Evolutionary conservation across 2,329 filamentous ascomycete genomes (phyloP).

Genomic region (Neurospora crassa): DNA sequence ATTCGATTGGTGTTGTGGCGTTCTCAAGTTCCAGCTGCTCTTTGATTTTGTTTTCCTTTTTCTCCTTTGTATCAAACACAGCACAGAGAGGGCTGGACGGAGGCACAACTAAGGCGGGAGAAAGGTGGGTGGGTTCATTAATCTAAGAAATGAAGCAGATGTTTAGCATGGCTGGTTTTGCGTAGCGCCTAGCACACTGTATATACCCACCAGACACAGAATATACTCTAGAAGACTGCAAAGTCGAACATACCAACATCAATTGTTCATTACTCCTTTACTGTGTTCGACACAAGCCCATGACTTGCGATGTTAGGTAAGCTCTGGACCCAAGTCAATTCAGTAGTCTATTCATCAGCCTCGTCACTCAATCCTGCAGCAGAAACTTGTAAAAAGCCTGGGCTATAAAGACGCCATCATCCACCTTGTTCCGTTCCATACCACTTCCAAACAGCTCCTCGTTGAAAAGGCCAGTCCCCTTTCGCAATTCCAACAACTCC

Average conservation of each 20-base stretch:
- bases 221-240: background rate
- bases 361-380: conserved; percentile 34
- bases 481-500: conserved; percentile 56
- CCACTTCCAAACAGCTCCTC: conserved; percentile 61
- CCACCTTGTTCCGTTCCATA: conserved; percentile 51
- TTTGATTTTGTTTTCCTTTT: background rate
- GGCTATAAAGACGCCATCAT: conserved; percentile 69
- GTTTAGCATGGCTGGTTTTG: background rate
- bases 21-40: background rate
- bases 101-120: background rate
- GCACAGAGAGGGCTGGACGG: background rate
- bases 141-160: background rate
- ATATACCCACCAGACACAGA: background rate
- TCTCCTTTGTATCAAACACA: background rate
- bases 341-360: background rate
- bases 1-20: background rate
- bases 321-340: background rate
- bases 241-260: background rate
- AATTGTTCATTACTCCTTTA: background rate
- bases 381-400: conserved; percentile 70
- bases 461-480: conserved; percentile 57
- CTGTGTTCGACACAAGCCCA: background rate
- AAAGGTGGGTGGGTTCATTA: background rate
- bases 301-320: background rate
- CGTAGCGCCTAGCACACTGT: background rate